Percentiles rank a stretch among this genome's conserved stretches.
phyloP scores from a whole-genome alignment of 2,329 filamentous ascomycete species.

The Macrophomina phaseolina region DNA sequence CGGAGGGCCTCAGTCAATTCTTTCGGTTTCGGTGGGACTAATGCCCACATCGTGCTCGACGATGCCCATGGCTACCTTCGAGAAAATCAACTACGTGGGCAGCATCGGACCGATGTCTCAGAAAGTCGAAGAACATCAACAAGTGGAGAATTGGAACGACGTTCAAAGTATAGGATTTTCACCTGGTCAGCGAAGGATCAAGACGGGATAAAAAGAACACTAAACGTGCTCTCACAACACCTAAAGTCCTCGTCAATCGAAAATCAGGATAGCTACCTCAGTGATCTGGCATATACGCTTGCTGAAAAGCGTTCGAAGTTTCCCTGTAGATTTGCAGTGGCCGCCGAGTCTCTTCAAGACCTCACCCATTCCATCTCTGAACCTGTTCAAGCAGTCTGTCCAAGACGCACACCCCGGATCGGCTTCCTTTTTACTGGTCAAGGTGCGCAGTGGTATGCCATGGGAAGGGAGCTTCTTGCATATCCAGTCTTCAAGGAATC shows the following conservation, averaged over 20 bases:
- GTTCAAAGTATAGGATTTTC: slow-evolving; percentile 26
- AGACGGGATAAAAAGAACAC: slow-evolving; percentile 16
- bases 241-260: slow-evolving; percentile 1
- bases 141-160: background rate
- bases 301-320: background rate
- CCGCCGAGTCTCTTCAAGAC: background rate
- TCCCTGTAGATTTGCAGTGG: background rate
- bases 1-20: slow-evolving; percentile 31
- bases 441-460: slow-evolving; percentile 39
- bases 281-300: slow-evolving; percentile 24
- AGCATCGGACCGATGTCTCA: background rate
- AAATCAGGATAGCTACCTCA: slow-evolving; percentile 17
- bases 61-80: slow-evolving; percentile 22
- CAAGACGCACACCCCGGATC: slow-evolving; percentile 25
- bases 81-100: slow-evolving; percentile 29
- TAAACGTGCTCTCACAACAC: slow-evolving; percentile 7
- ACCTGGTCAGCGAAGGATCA: slow-evolving; percentile 29
- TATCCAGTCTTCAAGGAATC: slow-evolving; percentile 27
- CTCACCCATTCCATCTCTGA: background rate
- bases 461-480: slow-evolving; percentile 29
- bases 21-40: slow-evolving; percentile 37
- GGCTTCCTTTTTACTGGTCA: slow-evolving; percentile 48
- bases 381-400: slow-evolving; percentile 32
- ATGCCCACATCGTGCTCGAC: slow-evolving; percentile 38
- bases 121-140: slow-evolving; percentile 2